phyloP scores from a whole-genome alignment of 2,329 filamentous ascomycete genomes.

The Chaetomium sp. region DNA sequence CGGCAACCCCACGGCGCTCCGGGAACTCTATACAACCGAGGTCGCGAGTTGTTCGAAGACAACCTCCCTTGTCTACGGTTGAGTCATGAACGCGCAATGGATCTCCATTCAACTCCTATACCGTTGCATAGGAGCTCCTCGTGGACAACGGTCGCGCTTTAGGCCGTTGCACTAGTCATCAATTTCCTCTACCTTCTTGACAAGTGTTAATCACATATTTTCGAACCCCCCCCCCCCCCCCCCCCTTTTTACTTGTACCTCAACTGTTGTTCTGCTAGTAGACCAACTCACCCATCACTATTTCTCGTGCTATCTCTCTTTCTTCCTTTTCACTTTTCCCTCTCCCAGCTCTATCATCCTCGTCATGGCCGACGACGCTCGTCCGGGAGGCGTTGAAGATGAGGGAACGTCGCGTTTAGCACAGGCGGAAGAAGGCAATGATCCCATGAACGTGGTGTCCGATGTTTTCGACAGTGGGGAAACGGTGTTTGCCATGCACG shows the following conservation, averaged over 20 bases:
- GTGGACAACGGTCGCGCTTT: constrained; percentile 8
- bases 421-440: too few relatives aligned
- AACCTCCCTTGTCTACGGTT: too few relatives aligned
- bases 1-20: too few relatives aligned
- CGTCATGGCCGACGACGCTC: constrained; percentile 10
- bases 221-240: not conserved
- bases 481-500: not conserved
- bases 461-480: not conserved
- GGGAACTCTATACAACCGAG: too few relatives aligned
- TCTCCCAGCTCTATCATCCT: not conserved
- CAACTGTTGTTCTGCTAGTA: constrained; percentile 4
- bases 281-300: not conserved
- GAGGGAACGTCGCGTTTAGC: not conserved
- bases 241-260: constrained; percentile 1
- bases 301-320: not conserved
- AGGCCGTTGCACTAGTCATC: constrained; percentile 13
- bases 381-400: not conserved
- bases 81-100: not conserved
- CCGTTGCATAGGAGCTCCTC: constrained; percentile 11
- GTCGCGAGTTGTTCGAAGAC: too few relatives aligned
- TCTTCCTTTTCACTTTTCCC: constrained; percentile 7
- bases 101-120: constrained; percentile 3
- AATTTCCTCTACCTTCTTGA: constrained; percentile 14
- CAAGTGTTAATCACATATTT: constrained; percentile 23
- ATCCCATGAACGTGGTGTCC: not conserved